Base-by-base conservation (phyloP, 306 rosid species). In the Cicer yamashitae region DNA sequence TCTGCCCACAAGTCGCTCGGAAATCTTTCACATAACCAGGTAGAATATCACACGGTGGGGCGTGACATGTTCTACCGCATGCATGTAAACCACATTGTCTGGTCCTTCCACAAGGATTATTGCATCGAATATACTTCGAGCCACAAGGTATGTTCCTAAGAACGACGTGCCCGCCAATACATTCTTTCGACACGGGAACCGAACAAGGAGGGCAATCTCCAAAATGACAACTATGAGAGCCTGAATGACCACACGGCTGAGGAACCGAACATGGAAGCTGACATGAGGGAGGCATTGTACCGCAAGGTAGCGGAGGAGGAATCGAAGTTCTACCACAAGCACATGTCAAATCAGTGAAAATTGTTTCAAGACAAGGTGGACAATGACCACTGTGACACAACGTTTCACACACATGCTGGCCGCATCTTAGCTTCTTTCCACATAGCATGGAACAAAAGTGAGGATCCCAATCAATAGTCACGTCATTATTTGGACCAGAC, bases 151-250 rank as follows among this genome's bases (percentile, higher is more conserved):
- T 91, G 82, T 93, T 93, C 82, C 97, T 82, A 45, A 93, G 97
- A 79, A 93, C 87, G 25, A 91, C 94, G 83, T 93, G 98, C 40
- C 97, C 97, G 12, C 98, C 97, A 40, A 93, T 79, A 75, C 98
- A 93, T 72, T 93, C 96, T 83, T 93, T 93, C n/a, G 98, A 89
- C 63, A 91, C 82, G 5, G 98, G 98, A 80, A 93, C 96, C 0
- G 97, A 83, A 84, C 98, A 93, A 34, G 97, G 96, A 6, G 97
- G 92, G 74, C 98, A 93, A 56, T 91, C 97, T 74, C 98, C 98
- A 77, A 91, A 91, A 84, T 93, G 98, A 86, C 98, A 93, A 85
- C 91, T 89, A 79, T 93, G 98, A 50, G 97, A 88, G 75, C 94
- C 85, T 38, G 86, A 66, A 85, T 93, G 98, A 22, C 98, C 94